Evolutionary conservation across 2,329 filamentous ascomycete genomes (phyloP), one percentile per base, ranked within the genome.

Genomic region (Botrytis elliptica): DNA sequence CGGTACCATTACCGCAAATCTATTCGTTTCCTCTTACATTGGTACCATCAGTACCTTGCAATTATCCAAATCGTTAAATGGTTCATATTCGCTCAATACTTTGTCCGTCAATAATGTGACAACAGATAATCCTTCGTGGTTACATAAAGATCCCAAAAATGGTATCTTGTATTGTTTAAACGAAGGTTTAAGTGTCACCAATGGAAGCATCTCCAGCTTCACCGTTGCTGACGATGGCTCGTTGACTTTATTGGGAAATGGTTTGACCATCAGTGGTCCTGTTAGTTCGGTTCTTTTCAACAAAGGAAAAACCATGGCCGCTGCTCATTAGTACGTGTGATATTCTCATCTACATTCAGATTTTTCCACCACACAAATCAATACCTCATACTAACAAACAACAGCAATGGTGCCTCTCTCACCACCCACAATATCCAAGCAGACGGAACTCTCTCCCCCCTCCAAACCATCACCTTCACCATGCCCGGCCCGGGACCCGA

Each of bases 281-380:
- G 78, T 80, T 16, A 84, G 82, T 74, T 81, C 82, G 29, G 81
- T 82, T 6, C 75, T 85, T 22, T 88, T 84, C 74, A 86, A 86
- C 63, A 74, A 80, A 6, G 79, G 80, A n/a, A 79, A 81, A 70
- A 84, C 83, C 16, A 70, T 80, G n/a, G 80, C 77, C 5, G 67
- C 76, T 42, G 80, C 80, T 25, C 78, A 80, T 74, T 81, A 81
- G 80, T 81, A 77, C 42, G 77, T 75, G 10, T 62, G 3, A 16
- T 7, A n/a, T n/a, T 16, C 1, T 7, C 2, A 16, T 55, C 2
- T 22, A 3, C 12, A 44, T 60, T n/a, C 25, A 16, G 25, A 36
- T 59, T 6, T n/a, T 22, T 44, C 25, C 20, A 22, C 8, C 10
- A 10, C 7, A 4, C 25, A 67, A n/a, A 49, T 64, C 25, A 49